Base-by-base conservation (phyloP, 2,329 filamentous ascomycete genomes). In the Paecilomyces formosus region DNA sequence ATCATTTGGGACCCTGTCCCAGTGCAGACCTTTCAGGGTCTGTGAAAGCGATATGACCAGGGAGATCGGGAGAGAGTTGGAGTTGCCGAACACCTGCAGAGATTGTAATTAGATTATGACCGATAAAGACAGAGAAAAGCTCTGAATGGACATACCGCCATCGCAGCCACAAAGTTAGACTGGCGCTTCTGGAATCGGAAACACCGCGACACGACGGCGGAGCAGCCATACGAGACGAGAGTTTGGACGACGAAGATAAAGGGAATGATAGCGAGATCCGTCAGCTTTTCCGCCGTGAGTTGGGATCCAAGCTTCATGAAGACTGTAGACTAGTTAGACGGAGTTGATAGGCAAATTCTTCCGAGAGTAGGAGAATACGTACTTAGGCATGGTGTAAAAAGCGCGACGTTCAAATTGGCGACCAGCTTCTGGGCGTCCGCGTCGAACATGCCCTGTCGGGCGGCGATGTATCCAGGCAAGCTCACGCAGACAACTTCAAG, bases 361-460 rank as follows among this genome's bases (percentile, higher is more conserved):
- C 3, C 45, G 3, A 54, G 11, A 30, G 11, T 22, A 53, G 45
- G 3, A 54, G 11, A 30, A 9, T 22, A 53, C 87, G 62, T 85
- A 95, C 90, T 95, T 63, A 99, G 85, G 74, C 94, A 97, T 64
- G 94, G 94, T 30, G 94, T 99, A 76, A 99, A 99, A 50, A 99
- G 82, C 78, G 89, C 90, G 60, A 97, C 92, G 74, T 99, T 99
- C 65, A 99, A 81, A 71, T 99, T 97, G 57, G 94, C 93, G 55
- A 97, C 82, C 70, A 99, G 95, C 76, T 97, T 97, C 74, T 99
- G 94, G 73, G 92, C 90, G 55, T 96, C 92, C 63, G 90, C 91
- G 75, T 96, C 91, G 75, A 99, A 97, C 78, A 96, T 89, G 72
- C 94, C 94, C 67, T 91, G 82, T 45, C 89, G 82, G 12, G 94